Conservation (phyloP, 192 early-diverging fungal genomes). For the Gigaspora rosea region DNA sequence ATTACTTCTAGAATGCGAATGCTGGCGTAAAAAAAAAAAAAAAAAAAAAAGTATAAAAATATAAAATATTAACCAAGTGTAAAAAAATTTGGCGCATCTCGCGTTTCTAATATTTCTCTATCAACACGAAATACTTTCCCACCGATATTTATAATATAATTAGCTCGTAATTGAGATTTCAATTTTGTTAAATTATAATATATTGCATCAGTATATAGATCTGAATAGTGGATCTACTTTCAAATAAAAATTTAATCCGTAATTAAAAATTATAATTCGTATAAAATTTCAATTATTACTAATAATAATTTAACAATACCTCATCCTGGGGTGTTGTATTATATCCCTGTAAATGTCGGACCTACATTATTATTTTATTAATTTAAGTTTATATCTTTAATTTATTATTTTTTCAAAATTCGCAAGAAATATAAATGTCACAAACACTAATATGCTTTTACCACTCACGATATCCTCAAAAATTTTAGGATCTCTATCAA, state of each 20-base stretch:
- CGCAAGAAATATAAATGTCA: too few relatives aligned
- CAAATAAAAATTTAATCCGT: not conserved
- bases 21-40: too few relatives aligned
- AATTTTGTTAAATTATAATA: conserved; percentile 42
- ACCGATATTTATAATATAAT: conserved; percentile 52
- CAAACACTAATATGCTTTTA: not conserved
- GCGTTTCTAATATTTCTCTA: conserved; percentile 47
- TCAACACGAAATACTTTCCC: conserved; percentile 54
- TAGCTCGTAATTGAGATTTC: conserved; percentile 33
- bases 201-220: conserved; percentile 38
- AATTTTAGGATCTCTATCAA: conserved; percentile 55
- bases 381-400: too few relatives aligned
- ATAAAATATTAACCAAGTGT: conserved; percentile 37
- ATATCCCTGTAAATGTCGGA: conserved; percentile 58
- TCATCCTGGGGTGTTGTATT: conserved; percentile 48
- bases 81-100: conserved; percentile 48
- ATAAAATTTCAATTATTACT: not conserved
- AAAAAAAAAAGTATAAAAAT: not conserved
- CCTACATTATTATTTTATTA: not conserved
- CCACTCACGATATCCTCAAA: conserved; percentile 50
- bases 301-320: conserved; percentile 33
- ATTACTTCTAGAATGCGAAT: not conserved
- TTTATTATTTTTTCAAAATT: too few relatives aligned
- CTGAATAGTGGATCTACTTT: conserved; percentile 42
- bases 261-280: conserved; percentile 12